Base-by-base conservation (phyloP, 345 rosid genomes). In the Durio zibethinus region DNA sequence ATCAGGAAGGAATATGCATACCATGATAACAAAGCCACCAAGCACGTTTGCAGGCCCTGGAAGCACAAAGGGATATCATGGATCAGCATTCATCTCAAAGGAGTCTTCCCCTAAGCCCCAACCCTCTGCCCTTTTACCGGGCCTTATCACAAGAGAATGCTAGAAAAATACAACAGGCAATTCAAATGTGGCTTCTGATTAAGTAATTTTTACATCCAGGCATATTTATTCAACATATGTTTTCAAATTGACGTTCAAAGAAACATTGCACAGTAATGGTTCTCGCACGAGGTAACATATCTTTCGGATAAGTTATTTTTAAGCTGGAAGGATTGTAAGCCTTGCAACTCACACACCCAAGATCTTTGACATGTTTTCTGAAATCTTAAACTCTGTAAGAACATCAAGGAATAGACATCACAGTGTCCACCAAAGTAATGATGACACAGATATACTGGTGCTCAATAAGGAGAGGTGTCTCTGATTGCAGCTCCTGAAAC, bases 41-140 rank as follows among this genome's bases (percentile, higher is more conserved):
- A 81, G 82, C 99, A 96, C 48, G 97, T 92, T 85, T 93, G 99
- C 85, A 93, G 87, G 66, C 99, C 98, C 99, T 93, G 89, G 20
- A 77, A 89, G 83, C 76, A 80, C 21, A 83, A 82, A 82, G 74
- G 76, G 29, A 79, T 68, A 70, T 42, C 77, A 79, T 71, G 53
- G 65, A 82, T 82, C 74, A 82, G 82, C 31, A 75, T 84, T 43
- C 53, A 61, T 80, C 66, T 71, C 42, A 35, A 53, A 76, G n/a
- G 40, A 61, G 38, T 21, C 25, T 25, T 27, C 25, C 77, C 77
- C 56, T 21, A 20, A 14, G 18, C 38, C 53, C 16, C 59, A 45
- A 43, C 57, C 71, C 29, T 33, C n/a, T 18, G 29, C 27, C 27
- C 23, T 38, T 61, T 62, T 54, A 33, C 54, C 31, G 14, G 64